These are phyloP conservation scores for Aspergillus nidulans DNA, from an alignment of 495 filamentous ascomycete species.

Conservation along the genomic window DNA sequence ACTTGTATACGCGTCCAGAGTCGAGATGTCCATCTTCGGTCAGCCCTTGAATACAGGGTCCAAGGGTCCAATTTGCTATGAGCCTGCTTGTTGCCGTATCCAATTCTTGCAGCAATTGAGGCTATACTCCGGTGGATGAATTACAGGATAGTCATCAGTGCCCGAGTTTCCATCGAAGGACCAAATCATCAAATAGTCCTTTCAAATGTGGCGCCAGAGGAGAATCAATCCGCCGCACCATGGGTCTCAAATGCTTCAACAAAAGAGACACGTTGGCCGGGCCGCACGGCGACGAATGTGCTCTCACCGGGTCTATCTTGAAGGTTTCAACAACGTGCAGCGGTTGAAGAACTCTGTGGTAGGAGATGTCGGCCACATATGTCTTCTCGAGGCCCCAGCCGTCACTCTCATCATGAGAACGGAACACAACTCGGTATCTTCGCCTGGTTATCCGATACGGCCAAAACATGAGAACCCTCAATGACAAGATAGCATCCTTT, in stretches of 20 bases:
- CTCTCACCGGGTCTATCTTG: neutral
- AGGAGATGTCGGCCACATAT: slow-evolving; percentile 1
- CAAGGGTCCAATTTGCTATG: neutral
- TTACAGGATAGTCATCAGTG: neutral
- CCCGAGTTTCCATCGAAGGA: neutral
- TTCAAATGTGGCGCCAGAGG: neutral
- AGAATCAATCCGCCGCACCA: slow-evolving; percentile 6
- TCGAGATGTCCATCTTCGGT: neutral
- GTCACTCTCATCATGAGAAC: neutral
- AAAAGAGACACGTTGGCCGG: slow-evolving; percentile 4
- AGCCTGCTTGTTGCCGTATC: neutral
- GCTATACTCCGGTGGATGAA: neutral
- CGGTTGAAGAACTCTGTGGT: slow-evolving; percentile 12
- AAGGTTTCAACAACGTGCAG: slow-evolving; percentile 18
- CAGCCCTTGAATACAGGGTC: neutral
- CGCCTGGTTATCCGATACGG: slow-evolving; percentile 1
- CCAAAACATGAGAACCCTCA: slow-evolving; percentile 6
- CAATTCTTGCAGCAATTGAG: neutral
- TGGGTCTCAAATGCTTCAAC: slow-evolving; percentile 4
- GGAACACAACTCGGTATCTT: slow-evolving; percentile 1
- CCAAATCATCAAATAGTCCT: neutral
- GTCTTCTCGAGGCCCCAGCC: slow-evolving; percentile 4
- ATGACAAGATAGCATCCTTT: neutral
- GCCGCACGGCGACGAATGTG: neutral
- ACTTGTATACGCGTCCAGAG: neutral